Evolutionary conservation across 805 yeast genomes (phyloP).

Genomic region (Wickerhamomyces ciferrii): DNA sequence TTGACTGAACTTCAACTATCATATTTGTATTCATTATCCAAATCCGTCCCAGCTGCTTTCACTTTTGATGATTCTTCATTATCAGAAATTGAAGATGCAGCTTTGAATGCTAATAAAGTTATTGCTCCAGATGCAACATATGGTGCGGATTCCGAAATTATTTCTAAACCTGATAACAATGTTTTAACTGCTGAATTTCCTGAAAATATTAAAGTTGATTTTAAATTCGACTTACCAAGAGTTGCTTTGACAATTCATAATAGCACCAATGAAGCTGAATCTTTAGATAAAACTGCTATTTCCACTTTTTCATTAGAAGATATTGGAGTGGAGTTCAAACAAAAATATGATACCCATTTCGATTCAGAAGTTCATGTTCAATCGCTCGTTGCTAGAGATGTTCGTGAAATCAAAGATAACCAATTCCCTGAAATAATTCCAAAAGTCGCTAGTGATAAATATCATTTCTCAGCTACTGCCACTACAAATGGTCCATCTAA

Average conservation of each 20-base stretch:
- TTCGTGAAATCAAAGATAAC: slow-evolving; percentile 55
- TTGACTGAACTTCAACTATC: slow-evolving; percentile 71
- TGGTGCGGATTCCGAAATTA: slow-evolving; percentile 9
- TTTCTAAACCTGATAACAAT: slow-evolving; percentile 13
- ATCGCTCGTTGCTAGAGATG: slow-evolving; percentile 76
- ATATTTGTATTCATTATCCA: slow-evolving; percentile 49
- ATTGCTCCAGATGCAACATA: slow-evolving; percentile 30
- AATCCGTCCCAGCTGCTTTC: slow-evolving; percentile 52
- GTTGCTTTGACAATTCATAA: slow-evolving; percentile 59
- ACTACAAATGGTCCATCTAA: slow-evolving; percentile 34
- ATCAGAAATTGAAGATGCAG: slow-evolving; percentile 58
- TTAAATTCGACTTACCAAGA: slow-evolving; percentile 56
- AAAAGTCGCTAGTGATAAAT: slow-evolving; percentile 47
- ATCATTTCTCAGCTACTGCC: slow-evolving; percentile 65
- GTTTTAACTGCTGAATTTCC: slow-evolving; percentile 15
- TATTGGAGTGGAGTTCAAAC: slow-evolving; percentile 42
- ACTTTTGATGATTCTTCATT: slow-evolving; percentile 35
- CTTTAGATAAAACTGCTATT: slow-evolving; percentile 36
- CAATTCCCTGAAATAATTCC: slow-evolving; percentile 82
- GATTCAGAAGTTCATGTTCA: slow-evolving; percentile 58
- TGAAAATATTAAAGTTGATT: slow-evolving; percentile 30
- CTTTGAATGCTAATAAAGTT: slow-evolving; percentile 54
- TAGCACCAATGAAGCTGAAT: slow-evolving; percentile 33
- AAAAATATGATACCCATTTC: slow-evolving; percentile 50
- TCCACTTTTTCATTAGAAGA: slow-evolving; percentile 59